phyloP scores from a whole-genome alignment of 208 protist genomes.

The Trypanosoma cruzi region DNA sequence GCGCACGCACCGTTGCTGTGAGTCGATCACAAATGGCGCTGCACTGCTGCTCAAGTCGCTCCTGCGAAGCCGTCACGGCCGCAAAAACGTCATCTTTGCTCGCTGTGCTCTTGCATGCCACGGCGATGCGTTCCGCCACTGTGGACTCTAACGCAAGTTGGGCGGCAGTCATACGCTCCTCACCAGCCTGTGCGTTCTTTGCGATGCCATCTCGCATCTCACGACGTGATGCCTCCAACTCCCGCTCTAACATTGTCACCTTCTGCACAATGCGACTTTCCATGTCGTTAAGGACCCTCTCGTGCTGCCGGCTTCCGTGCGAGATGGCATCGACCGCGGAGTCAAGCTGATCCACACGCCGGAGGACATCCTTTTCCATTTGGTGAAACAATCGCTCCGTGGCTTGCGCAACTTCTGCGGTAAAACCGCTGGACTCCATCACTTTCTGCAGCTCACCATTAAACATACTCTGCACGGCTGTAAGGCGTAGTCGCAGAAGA shows the following conservation, averaged over 20 bases:
- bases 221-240: constrained; percentile 21
- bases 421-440: constrained; percentile 40
- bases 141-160: constrained; percentile 6
- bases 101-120: constrained; percentile 12
- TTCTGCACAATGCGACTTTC: constrained; percentile 20
- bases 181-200: constrained; percentile 20
- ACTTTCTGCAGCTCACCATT: constrained; percentile 54
- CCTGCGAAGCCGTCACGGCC: constrained; percentile 15
- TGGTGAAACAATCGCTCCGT: constrained; percentile 36
- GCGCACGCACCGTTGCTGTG: background rate
- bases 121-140: constrained; percentile 8
- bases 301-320: constrained; percentile 10
- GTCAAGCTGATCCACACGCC: constrained; percentile 24
- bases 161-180: background rate
- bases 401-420: constrained; percentile 36
- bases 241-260: constrained; percentile 2
- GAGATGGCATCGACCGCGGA: constrained; percentile 6
- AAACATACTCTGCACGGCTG: constrained; percentile 48
- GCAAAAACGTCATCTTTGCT: constrained; percentile 19
- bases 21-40: background rate
- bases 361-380: constrained; percentile 27
- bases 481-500: constrained; percentile 56
- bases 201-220: constrained; percentile 31
- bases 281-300: constrained; percentile 15
- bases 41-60: constrained; percentile 21